These are phyloP conservation scores for Russula abietina DNA, from an alignment of 768 basidiomycete species.

Conservation along the genomic window DNA sequence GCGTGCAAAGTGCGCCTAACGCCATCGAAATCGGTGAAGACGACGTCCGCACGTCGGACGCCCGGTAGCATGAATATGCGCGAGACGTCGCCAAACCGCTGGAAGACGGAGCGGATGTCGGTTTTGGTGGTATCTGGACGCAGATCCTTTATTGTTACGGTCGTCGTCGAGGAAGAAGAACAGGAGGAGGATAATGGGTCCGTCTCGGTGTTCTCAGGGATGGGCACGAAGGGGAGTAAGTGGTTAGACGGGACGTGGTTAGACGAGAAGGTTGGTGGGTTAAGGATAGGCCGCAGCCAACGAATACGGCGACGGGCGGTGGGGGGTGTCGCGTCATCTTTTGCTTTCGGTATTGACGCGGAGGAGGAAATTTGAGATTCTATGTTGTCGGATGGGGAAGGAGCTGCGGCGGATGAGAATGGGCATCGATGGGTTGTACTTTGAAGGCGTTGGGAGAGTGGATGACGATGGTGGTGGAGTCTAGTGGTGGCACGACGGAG, in stretches of 20 bases:
- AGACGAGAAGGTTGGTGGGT: conserved; percentile 1
- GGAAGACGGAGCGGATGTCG: conserved; percentile 10
- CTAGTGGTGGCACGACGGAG: too few relatives aligned
- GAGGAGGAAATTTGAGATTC: too few relatives aligned
- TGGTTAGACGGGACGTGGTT: neutral
- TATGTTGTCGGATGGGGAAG: too few relatives aligned
- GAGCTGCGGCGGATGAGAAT: too few relatives aligned
- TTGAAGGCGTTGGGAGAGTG: too few relatives aligned
- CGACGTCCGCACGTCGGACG: conserved; percentile 4
- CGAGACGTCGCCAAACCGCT: conserved; percentile 5
- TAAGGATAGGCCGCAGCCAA: conserved; percentile 4
- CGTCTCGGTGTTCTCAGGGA: neutral
- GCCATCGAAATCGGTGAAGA: neutral
- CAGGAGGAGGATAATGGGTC: neutral
- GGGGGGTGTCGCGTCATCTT: neutral
- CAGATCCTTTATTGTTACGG: neutral
- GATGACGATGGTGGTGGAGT: too few relatives aligned
- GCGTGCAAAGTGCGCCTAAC: conserved; percentile 5
- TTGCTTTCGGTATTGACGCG: too few relatives aligned
- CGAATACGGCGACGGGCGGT: neutral
- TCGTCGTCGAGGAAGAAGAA: too few relatives aligned
- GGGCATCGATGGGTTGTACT: too few relatives aligned
- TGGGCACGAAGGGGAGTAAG: neutral
- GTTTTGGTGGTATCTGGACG: neutral
- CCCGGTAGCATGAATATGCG: neutral